These are phyloP conservation scores for Cyanidium caldarium DNA, from an alignment of 23 red algal genomes.

Conservation along the genomic window DNA sequence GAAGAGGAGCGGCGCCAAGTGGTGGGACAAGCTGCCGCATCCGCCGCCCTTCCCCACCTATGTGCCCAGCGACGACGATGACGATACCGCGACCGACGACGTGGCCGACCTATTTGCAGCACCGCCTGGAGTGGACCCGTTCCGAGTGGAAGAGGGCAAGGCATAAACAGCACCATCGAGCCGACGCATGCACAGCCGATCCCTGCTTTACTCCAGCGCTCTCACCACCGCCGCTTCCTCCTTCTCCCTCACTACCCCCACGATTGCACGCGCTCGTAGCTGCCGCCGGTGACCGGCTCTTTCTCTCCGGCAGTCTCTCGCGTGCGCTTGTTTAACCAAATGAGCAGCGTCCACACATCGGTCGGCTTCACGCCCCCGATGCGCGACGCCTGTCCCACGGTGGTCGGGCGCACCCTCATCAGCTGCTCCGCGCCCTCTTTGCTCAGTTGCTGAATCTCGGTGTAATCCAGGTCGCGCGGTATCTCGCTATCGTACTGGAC, in stretches of 20 bases:
- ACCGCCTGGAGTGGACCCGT: too few relatives aligned
- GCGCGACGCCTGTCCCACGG: conserved; percentile 66
- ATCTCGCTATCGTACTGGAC: conserved; percentile 17
- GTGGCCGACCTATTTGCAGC: neutral
- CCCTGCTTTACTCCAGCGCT: too few relatives aligned
- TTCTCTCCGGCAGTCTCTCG: too few relatives aligned
- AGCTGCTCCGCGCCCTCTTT: conserved; percentile 74
- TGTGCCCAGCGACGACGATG: neutral
- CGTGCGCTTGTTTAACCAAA: conserved; percentile 37
- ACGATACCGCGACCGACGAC: neutral
- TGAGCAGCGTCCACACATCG: conserved; percentile 63
- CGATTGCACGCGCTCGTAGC: too few relatives aligned
- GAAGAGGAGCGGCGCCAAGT: conserved; percentile 6
- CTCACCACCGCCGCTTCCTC: too few relatives aligned
- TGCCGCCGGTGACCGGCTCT: too few relatives aligned
- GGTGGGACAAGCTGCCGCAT: neutral
- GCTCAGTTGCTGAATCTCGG: conserved; percentile 33
- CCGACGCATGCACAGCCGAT: too few relatives aligned
- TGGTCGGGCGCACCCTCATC: conserved; percentile 45
- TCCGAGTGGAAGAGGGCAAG: too few relatives aligned
- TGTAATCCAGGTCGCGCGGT: conserved; percentile 52
- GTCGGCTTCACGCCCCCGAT: conserved; percentile 92
- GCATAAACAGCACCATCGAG: too few relatives aligned
- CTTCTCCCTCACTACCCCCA: too few relatives aligned
- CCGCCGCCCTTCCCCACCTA: neutral